Conservation (phyloP, 148 eudicot species). For the Chenopodium album region DNA sequence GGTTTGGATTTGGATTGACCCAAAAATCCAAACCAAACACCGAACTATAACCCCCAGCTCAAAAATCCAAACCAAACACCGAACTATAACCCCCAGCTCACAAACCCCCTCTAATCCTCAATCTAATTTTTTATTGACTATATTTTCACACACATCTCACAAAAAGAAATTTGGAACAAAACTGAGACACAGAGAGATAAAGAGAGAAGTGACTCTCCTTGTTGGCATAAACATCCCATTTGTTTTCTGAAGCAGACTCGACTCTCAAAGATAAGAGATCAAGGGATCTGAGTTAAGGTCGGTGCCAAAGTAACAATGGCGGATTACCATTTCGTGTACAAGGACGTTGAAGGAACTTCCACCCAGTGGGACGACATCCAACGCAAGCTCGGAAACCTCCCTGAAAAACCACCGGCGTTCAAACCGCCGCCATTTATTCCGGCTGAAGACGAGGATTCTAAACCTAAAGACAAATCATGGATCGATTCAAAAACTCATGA, state of each 20-base stretch:
- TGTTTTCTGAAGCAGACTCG: no score
- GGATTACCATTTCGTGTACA: constrained; percentile 79
- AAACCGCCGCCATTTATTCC: constrained; percentile 67
- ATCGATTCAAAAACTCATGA: constrained; percentile 70
- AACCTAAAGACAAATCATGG: constrained; percentile 66
- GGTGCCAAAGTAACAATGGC: constrained; percentile 31
- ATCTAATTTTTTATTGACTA: no score
- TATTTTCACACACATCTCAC: no score
- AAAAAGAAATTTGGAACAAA: no score
- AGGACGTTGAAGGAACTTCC: constrained; percentile 82
- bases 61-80: no score
- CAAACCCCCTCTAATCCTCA: no score
- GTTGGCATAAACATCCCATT: no score
- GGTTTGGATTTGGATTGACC: no score
- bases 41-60: no score
- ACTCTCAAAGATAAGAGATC: neutral
- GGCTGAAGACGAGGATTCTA: constrained; percentile 61
- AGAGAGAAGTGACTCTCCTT: no score
- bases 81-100: no score
- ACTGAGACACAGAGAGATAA: neutral
- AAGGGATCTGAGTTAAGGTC: neutral
- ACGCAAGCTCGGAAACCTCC: constrained; percentile 73
- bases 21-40: no score
- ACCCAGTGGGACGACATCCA: constrained; percentile 95
- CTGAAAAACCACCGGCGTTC: constrained; percentile 65